phyloP scores from a whole-genome alignment of 495 filamentous ascomycete genomes.

The Penicillium mononematosum region DNA sequence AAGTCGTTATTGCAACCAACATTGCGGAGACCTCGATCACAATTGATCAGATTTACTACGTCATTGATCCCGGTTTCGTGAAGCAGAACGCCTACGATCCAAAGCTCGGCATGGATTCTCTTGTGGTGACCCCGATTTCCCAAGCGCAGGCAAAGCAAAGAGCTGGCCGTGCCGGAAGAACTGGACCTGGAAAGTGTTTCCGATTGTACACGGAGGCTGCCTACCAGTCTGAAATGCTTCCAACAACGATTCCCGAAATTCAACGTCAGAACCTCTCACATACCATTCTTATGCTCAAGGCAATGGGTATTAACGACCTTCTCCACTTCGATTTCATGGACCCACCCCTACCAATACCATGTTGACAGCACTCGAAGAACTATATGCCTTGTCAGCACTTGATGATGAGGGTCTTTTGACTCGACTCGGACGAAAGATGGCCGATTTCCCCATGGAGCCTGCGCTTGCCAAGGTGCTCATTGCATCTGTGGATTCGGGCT shows the following conservation, averaged over 20 bases:
- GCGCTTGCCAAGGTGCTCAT: slow-evolving; percentile 88
- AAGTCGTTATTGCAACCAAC: slow-evolving; percentile 97
- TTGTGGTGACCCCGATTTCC: slow-evolving; percentile 92
- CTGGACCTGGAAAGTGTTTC: slow-evolving; percentile 95
- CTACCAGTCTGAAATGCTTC: slow-evolving; percentile 95
- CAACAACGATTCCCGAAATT: slow-evolving; percentile 93
- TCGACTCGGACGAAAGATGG: slow-evolving; percentile 91
- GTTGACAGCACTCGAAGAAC: slow-evolving; percentile 91
- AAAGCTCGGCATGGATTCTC: slow-evolving; percentile 94
- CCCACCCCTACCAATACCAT: slow-evolving; percentile 96
- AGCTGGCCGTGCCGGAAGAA: slow-evolving; percentile 88
- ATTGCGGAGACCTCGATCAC: slow-evolving; percentile 98
- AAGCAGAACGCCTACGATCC: slow-evolving; percentile 98
- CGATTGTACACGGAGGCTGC: slow-evolving; percentile 93
- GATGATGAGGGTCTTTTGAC: slow-evolving; percentile 97
- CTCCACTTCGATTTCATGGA: slow-evolving; percentile 99
- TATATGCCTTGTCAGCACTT: slow-evolving; percentile 87
- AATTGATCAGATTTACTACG: slow-evolving; percentile 96
- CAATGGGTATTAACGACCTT: slow-evolving; percentile 98
- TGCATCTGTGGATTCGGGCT: slow-evolving; percentile 78
- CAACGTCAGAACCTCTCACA: slow-evolving; percentile 91
- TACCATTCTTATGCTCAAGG: slow-evolving; percentile 98
- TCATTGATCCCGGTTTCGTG: slow-evolving; percentile 95
- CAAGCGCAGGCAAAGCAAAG: slow-evolving; percentile 97
- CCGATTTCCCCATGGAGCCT: slow-evolving; percentile 94